phyloP scores from a whole-genome alignment of 164 flowering plant species.

The Berberis vulgaris region DNA sequence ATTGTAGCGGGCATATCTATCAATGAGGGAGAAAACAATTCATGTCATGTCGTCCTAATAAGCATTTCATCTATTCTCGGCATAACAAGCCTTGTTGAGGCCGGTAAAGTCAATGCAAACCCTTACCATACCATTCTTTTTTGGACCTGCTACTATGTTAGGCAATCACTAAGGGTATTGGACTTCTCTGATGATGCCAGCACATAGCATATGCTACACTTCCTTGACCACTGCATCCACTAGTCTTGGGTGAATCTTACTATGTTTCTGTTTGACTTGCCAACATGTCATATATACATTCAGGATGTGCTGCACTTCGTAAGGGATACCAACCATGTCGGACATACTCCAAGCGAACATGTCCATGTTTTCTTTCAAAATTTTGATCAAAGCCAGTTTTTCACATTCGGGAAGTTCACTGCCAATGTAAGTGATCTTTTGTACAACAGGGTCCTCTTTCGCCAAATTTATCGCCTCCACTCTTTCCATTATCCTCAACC shows the following conservation, averaged over 20 bases:
- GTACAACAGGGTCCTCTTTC: too few relatives aligned
- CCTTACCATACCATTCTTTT: neutral
- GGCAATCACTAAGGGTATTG: neutral
- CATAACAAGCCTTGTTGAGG: neutral
- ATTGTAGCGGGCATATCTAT: too few relatives aligned
- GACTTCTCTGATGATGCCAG: neutral
- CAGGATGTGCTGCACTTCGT: neutral
- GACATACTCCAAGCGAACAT: neutral
- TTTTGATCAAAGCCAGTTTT: neutral
- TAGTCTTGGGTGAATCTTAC: neutral
- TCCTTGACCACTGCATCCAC: neutral
- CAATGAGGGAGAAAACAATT: too few relatives aligned
- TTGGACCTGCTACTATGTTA: neutral
- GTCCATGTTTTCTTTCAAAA: neutral
- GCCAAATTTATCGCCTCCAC: too few relatives aligned
- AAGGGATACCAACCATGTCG: neutral
- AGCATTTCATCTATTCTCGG: neutral
- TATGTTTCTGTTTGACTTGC: neutral
- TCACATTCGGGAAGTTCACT: too few relatives aligned
- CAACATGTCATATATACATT: too few relatives aligned
- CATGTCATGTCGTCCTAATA: neutral
- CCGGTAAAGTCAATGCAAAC: neutral
- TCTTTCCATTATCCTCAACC: too few relatives aligned
- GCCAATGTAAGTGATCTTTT: too few relatives aligned
- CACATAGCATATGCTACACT: neutral